Base-by-base conservation (phyloP, 129 eudicot species). In the Apium graveolens region DNA sequence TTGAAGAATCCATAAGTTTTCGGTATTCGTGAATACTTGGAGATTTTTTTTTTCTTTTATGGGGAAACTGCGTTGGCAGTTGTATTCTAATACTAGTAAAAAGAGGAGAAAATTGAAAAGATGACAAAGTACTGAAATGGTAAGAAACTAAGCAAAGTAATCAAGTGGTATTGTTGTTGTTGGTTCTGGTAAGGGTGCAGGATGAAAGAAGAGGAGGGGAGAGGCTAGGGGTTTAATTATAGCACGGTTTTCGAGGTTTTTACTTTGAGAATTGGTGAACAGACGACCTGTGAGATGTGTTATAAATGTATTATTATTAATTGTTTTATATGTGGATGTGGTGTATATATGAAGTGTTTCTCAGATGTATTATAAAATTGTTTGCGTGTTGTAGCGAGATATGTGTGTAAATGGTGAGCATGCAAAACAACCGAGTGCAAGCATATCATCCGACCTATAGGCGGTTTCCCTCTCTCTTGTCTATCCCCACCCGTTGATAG, bases 241-340 rank as follows among this genome's bases (percentile, higher is more conserved):
- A 60, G 68, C 68, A 60, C 68, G 17, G 68, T 60, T 60, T n/a
- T 60, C 68, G 68, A 60, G 68, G 68, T 60, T 60, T 60, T 60
- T 60, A 60, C 68, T 60, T 60, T 60, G n/a, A 16, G n/a, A 18
- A 49, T 17, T 49, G 68, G 68, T 60, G 68, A 60, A 32, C 68
- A 60, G 34, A n/a, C 32, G 68, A n/a, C 68, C 68, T 60, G 68
- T 8, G 66, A 60, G 68, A 60, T n/a, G 68, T 60, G 68, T 11
- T 60, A n/a, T 60, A 60, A 60, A 60, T 60, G 68, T 60, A 9
- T n/a, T 9, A 9, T n/a, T 9, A 60, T n/a, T 51, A 20, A 51
- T 20, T 51, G 62, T 51, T 21, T 21, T 20, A 3, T 51, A 51
- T 51, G 27, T 60, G 32, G 10, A 10, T 60, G 68, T 60, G 31